Evolutionary conservation across 495 filamentous ascomycete species (phyloP).

Genomic region (Neurospora africana): DNA sequence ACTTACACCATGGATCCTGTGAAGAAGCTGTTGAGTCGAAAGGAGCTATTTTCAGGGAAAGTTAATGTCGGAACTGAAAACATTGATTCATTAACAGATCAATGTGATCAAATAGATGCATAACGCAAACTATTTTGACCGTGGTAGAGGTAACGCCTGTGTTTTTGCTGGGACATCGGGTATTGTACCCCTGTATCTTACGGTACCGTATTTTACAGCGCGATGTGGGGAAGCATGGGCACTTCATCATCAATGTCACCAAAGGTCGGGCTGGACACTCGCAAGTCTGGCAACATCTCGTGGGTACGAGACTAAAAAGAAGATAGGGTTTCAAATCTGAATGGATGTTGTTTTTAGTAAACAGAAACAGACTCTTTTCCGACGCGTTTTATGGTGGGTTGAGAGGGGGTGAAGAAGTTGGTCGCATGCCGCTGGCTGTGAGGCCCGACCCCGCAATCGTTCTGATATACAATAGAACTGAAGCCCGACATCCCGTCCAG

Average conservation of each 20-base stretch:
- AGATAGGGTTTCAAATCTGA: accelerated
- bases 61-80: not conserved
- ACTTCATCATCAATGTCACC: not conserved
- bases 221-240: not conserved
- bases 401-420: not conserved
- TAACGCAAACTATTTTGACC: not conserved
- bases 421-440: not conserved
- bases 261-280: not conserved
- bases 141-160: not conserved
- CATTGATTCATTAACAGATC: not conserved
- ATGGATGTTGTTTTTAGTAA: not conserved
- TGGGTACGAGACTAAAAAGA: not conserved
- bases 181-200: not conserved
- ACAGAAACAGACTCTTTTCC: not conserved
- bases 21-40: not conserved
- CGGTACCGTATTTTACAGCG: not conserved
- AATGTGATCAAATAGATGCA: not conserved
- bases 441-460: not conserved
- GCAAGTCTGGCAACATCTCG: not conserved
- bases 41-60: not conserved
- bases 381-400: not conserved
- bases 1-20: not conserved
- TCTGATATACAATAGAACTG: not conserved
- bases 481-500: not conserved
- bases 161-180: not conserved